phyloP scores from a whole-genome alignment of 192 early-diverging fungal species.

The Chytriomyces sp. region DNA sequence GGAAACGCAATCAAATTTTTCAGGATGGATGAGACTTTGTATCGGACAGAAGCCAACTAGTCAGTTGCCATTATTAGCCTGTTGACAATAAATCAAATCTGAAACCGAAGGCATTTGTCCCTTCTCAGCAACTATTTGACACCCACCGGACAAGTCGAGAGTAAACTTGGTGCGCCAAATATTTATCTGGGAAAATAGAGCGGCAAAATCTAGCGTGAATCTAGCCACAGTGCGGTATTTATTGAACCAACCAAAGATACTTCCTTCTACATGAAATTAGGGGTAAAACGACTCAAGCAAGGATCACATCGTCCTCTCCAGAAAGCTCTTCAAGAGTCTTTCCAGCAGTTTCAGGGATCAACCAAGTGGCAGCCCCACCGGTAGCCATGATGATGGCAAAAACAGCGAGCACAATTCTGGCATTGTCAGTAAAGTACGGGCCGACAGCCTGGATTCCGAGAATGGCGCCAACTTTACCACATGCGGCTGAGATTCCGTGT shows the following conservation, averaged over 20 bases:
- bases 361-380: slow-evolving; percentile 68
- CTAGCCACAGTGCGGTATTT: no score
- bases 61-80: no score
- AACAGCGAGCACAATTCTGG: slow-evolving; percentile 28
- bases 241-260: no score
- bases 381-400: slow-evolving; percentile 52
- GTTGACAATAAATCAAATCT: no score
- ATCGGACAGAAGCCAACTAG: slow-evolving; percentile 26
- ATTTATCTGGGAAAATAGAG: no score
- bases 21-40: slow-evolving; percentile 5
- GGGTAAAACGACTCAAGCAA: not conserved
- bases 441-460: slow-evolving; percentile 58
- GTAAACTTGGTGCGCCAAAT: no score
- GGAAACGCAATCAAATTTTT: slow-evolving; percentile 64
- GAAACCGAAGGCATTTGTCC: no score
- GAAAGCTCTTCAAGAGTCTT: slow-evolving; percentile 72
- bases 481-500: slow-evolving; percentile 81
- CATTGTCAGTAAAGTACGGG: slow-evolving; percentile 40
- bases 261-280: no score
- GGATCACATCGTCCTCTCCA: slow-evolving; percentile 31
- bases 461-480: slow-evolving; percentile 78
- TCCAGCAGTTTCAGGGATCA: slow-evolving; percentile 81
- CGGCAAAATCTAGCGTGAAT: no score
- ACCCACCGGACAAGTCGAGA: no score
- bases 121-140: no score